Base-by-base conservation (phyloP, 2,329 filamentous ascomycete species). In the Incumbomyces lentus region DNA sequence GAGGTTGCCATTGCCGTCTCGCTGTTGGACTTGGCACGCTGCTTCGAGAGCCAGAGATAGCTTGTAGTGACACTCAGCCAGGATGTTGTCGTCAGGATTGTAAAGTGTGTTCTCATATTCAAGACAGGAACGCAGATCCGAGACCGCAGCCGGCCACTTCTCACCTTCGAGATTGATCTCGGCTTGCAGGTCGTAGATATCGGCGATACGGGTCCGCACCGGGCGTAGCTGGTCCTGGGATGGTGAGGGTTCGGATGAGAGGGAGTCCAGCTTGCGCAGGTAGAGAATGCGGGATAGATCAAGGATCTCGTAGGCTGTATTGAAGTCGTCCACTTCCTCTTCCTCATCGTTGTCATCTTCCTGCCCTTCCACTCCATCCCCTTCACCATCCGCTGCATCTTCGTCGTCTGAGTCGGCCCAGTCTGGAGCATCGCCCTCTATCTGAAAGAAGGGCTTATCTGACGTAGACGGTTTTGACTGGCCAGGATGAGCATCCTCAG, bases 111-210 rank as follows among this genome's bases (percentile, higher is more conserved):
- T 68, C 66, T 93, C 93, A 59, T 93, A 78, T 34, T 77, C 76
- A 40, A 96, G 76, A 1, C 88, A 81, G 12, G 82, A 78, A 56
- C 80, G 81, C 44, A 86, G 80, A 65, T 98, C 92, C 39, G 79
- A 75, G 44, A 95, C 85, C n/a, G 92, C 90, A 55, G 86, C 82
- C 35, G 78, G 74, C 61, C 95, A 98, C 70, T 84, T 82, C 67
- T 96, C 92, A 56, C 92, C 95, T 68, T 98, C 92, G 22, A 98
- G 73, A n/a, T 85, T 93, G 52, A 98, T 95, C 66, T 98, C 92
- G 8, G 89, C 86, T 52, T 96, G 84, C 47, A 95, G 76, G 62
- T 95, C 89, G 63, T 95, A 87, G 7, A 87, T 94, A 61, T 98
- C 92, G 50, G 87, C 87, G 30, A 96, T 76, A 47, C 87, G 81